Base-by-base conservation (phyloP, 2,329 filamentous ascomycete species). In the Cercospora sp. region DNA sequence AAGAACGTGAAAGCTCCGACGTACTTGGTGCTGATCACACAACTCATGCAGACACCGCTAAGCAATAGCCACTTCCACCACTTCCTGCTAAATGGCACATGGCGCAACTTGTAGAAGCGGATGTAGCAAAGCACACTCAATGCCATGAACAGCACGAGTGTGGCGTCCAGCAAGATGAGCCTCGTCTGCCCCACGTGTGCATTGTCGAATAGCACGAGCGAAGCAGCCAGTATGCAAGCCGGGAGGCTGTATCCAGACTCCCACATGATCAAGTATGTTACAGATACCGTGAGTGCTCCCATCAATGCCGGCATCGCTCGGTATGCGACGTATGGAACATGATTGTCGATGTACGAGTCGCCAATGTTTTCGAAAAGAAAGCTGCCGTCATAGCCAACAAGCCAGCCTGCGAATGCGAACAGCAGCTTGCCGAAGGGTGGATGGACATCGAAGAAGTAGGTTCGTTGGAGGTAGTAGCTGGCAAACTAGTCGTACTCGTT, bases 31-130 rank as follows among this genome's bases (percentile, higher is more conserved):
- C 95, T 98, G 76, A 99, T 98, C 79, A 97, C 95, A 79, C 94
- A 98, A 79, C 94, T 97, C 79, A 99, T 87, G 69, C 90, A 90
- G 79, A 99, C 94, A 69, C 95, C 95, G 7, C 95, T 99, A 75
- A 98, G 82, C 70, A 99, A 88, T 68, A 99, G 87, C 95, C 95
- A 99, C 82, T 99, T 99, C 95, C 95, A 99, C 95, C 95, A 99
- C 83, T 99, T 98, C 70, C 93, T 88, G 69, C 91, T 89, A 80
- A 99, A 99, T 3, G 95, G 87, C 72, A 89, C 86, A 76, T 98
- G 94, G 74, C 95, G 88, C 74, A 94, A 85, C 86, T 98, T 99
- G 85, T 98, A 98, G 83, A 98, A 99, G 74, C 94, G 93, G 81
- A 99, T 91, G 81, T 99, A 99, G 85, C 88, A 93, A 66, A 97